phyloP scores from a whole-genome alignment of 768 basidiomycete species.

The Pisolithus marmoratus region DNA sequence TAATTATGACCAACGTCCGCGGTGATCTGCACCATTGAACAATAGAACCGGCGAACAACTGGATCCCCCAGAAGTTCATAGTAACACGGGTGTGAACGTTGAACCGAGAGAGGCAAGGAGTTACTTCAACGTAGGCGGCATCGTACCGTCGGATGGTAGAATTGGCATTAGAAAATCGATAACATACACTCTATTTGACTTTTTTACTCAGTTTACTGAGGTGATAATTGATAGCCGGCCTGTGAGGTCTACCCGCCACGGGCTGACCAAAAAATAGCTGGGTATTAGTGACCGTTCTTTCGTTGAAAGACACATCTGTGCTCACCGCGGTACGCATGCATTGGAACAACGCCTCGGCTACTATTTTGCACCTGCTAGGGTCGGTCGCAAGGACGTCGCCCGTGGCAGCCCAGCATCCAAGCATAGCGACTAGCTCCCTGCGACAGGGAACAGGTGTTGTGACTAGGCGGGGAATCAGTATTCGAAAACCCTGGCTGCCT shows the following conservation, averaged over 20 bases:
- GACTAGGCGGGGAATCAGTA: background rate
- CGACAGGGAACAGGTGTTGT: slow-evolving; percentile 14
- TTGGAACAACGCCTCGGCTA: slow-evolving; percentile 57
- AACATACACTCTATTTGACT: slow-evolving; percentile 48
- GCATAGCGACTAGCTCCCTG: slow-evolving; percentile 67
- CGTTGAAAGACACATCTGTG: slow-evolving; percentile 5
- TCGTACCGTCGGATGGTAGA: slow-evolving; percentile 12
- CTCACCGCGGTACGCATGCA: slow-evolving; percentile 86
- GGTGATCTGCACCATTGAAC: background rate
- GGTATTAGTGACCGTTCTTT: background rate
- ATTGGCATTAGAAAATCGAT: slow-evolving; percentile 7
- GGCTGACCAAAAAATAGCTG: slow-evolving; percentile 43
- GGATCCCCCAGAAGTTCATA: background rate
- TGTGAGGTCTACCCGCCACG: slow-evolving; percentile 57
- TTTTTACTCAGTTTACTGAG: slow-evolving; percentile 74
- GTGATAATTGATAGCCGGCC: slow-evolving; percentile 85
- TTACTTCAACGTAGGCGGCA: slow-evolving; percentile 3
- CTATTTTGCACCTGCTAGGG: slow-evolving; percentile 45
- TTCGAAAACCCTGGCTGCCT: background rate
- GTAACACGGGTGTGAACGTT: background rate
- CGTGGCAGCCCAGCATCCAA: slow-evolving; percentile 81
- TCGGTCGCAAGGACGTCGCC: slow-evolving; percentile 51
- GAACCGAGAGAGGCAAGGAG: background rate
- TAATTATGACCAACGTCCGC: background rate
- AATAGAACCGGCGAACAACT: background rate